phyloP scores from a whole-genome alignment of 345 rosid species.

The Reutealis trisperma region DNA sequence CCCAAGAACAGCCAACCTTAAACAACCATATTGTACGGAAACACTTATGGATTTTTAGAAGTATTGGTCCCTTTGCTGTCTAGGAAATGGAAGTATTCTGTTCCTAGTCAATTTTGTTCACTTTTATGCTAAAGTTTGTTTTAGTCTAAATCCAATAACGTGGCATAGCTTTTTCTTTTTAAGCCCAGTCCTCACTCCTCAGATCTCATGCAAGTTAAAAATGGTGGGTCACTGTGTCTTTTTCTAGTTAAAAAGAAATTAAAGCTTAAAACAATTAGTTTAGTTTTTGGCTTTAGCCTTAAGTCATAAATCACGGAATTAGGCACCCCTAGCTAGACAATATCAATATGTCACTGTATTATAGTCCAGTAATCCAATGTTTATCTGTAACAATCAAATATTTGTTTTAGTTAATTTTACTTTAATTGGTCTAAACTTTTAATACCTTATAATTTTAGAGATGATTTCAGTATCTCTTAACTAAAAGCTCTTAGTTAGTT shows the following conservation, averaged over 20 bases:
- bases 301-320: constrained; percentile 19
- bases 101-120: constrained; percentile 19
- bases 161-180: constrained; percentile 41
- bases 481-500: no score
- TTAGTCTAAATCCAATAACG: constrained; percentile 4
- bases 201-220: constrained; percentile 45
- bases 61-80: constrained; percentile 26
- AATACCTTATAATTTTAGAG: no score
- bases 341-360: no score
- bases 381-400: no score
- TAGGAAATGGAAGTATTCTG: constrained; percentile 43
- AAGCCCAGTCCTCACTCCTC: constrained; percentile 29
- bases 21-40: constrained; percentile 32
- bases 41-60: neutral
- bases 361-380: no score
- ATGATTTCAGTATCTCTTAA: no score
- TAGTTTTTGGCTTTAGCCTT: neutral
- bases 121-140: constrained; percentile 5
- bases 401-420: no score
- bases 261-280: no score
- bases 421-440: no score
- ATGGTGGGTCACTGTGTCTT: constrained; percentile 31
- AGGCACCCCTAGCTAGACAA: neutral
- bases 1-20: constrained; percentile 26
- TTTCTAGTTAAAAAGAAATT: neutral